Evolutionary conservation across 2,329 filamentous ascomycete genomes (phyloP).

Genomic region (Colletotrichum godetiae): DNA sequence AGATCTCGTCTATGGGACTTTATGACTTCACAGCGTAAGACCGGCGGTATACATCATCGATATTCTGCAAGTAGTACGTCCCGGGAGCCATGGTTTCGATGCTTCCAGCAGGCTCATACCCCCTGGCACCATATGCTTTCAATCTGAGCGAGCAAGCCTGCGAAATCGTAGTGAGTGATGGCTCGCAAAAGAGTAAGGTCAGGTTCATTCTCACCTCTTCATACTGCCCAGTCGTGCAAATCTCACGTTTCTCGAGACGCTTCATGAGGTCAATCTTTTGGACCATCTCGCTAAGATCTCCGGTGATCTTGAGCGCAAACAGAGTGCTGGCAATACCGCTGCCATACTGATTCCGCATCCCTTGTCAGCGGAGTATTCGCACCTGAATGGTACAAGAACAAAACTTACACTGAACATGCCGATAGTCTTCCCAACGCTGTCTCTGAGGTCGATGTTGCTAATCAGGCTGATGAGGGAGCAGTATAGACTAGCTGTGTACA

Average conservation of each 20-base stretch:
- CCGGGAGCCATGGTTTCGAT: slow-evolving; percentile 2
- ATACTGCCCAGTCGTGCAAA: background rate
- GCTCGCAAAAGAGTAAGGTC: fast-evolving
- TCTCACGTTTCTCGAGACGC: slow-evolving; percentile 12
- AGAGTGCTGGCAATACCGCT: slow-evolving; percentile 21
- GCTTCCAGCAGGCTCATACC: slow-evolving; percentile 6
- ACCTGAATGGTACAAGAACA: background rate
- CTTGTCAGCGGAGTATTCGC: background rate
- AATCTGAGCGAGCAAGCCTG: slow-evolving; percentile 12
- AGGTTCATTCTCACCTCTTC: background rate
- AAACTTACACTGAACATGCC: slow-evolving; percentile 25
- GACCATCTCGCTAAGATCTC: slow-evolving; percentile 10
- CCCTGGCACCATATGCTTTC: slow-evolving; percentile 14
- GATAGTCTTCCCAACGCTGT: slow-evolving; percentile 10
- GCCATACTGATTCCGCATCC: background rate
- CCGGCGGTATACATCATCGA: slow-evolving; percentile 9
- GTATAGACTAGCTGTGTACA: slow-evolving; percentile 69
- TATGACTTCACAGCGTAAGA: slow-evolving; percentile 4
- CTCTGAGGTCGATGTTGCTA: slow-evolving; percentile 54
- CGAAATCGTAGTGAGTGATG: background rate
- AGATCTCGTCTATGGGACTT: too few species aligned
- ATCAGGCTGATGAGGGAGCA: slow-evolving; percentile 65
- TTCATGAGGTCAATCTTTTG: slow-evolving; percentile 22
- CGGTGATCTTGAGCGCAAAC: slow-evolving; percentile 20
- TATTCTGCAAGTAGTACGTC: slow-evolving; percentile 1